phyloP scores from a whole-genome alignment of 2,329 filamentous ascomycete genomes.

The Ascochyta pisi region DNA sequence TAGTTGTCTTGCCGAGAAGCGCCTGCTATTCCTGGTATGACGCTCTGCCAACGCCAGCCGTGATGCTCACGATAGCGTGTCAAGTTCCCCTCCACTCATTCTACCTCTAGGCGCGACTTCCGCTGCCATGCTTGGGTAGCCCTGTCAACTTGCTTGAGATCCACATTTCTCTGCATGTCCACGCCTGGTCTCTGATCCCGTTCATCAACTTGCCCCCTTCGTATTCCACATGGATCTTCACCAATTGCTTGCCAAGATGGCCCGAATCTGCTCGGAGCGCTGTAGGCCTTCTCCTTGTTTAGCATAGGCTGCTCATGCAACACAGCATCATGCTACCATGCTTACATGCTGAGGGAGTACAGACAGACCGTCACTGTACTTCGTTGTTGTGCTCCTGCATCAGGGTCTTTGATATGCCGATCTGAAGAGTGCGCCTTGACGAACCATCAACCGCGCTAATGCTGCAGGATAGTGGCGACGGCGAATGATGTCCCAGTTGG shows the following conservation, averaged over 20 bases:
- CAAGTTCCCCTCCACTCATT: constrained; percentile 43
- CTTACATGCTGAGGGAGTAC: constrained; percentile 39
- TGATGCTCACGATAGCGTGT: constrained; percentile 48
- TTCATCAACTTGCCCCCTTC: constrained; percentile 33
- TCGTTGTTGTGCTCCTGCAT: constrained; percentile 43
- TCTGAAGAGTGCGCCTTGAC: constrained; percentile 46
- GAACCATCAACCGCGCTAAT: constrained; percentile 44
- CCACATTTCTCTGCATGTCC: constrained; percentile 36
- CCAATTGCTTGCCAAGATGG: constrained; percentile 38
- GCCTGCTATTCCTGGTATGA: constrained; percentile 44
- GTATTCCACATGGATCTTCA: constrained; percentile 32
- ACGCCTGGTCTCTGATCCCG: constrained; percentile 36
- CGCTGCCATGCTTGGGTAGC: constrained; percentile 33
- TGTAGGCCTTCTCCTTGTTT: constrained; percentile 14
- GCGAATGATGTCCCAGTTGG: constrained; percentile 40
- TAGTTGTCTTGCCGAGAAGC: constrained; percentile 35
- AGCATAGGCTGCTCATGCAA: constrained; percentile 28
- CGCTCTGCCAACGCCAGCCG: constrained; percentile 41
- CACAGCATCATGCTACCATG: constrained; percentile 41
- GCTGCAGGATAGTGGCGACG: constrained; percentile 48
- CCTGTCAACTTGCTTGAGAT: constrained; percentile 31
- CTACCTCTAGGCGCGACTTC: constrained; percentile 41
- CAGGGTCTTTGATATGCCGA: constrained; percentile 43
- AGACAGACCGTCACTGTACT: constrained; percentile 36
- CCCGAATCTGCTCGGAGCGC: constrained; percentile 30